Base-by-base conservation (phyloP, 2,329 filamentous ascomycete species). In the Colletotrichum karsti region DNA sequence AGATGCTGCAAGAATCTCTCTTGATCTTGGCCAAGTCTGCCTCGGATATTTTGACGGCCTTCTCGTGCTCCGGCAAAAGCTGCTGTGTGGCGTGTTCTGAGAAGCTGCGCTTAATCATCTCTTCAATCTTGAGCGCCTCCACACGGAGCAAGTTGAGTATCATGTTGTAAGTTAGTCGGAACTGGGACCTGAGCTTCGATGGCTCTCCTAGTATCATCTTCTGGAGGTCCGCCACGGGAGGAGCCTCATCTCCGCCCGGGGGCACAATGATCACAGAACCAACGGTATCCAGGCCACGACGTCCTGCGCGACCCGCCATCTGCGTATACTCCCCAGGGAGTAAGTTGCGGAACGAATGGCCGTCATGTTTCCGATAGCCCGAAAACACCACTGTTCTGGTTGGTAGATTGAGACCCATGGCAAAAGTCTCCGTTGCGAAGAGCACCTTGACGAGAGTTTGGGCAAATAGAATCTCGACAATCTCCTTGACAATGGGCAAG, bases 81-180 rank as follows among this genome's bases (percentile, higher is more conserved):
- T 97, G 95, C 77, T 99, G 96, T 0, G 95, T 98, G 24, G 95
- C 95, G 80, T 99, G 96, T 79, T 99, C 96, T 58, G 95, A 98
- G 84, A 99, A 99, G 78, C 95, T 98, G 72, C 96, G 92, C 86
- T 99, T 99, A 84, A 99, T 99, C 96, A 99, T 99, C 81, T 99
- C 96, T 78, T 99, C 96, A 73, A 99, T 98, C 83, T 98, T 98
- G 72, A 99, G 82, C 3, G 96, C 96, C 79, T 99, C 96, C 2
- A 99, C 96, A 37, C 96, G 92, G 54, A 99, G 85, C 33, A 99
- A 85, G 76, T 98, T 99, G 30, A 99, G 84, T 69, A 99, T 99
- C 96, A 99, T 99, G 81, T 98, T 99, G 84, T 99, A 99, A 0
- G 97, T 99, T 53, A 99, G 85, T 69, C 96, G 90, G 85, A 99